Base-by-base conservation (phyloP, 1,139 yeast species). In the Geotrichum candidum region DNA sequence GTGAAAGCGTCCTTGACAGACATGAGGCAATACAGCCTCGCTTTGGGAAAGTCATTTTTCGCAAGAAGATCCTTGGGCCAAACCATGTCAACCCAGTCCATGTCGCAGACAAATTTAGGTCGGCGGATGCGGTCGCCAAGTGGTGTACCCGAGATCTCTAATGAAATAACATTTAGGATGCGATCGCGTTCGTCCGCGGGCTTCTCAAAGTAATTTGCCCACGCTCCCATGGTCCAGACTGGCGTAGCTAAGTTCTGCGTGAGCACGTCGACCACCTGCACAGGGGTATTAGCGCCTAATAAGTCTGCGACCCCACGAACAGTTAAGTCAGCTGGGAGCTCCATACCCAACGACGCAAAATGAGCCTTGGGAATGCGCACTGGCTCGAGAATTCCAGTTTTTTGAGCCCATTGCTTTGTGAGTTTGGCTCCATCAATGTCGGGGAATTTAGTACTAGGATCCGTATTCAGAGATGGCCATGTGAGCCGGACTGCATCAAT, bases 221-320 rank as follows among this genome's bases (percentile, higher is more conserved):
- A 91, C 65, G 78, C 79, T 0, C 81, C 81, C 78, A 90, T 75
- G 41, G 82, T 80, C 97, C 97, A 91, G 5, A 83, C 82, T 45
- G 77, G 76, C 10, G 58, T 51, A 15, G 77, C 69, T 18, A 72
- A 72, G 63, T 87, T 88, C 68, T 91, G 97, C 0, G 96, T 86
- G 23, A 89, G 80, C 4, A 90, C 96, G 70, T 91, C 96, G 95
- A 90, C 89, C 1, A 91, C 97, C 64, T 90, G 96, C 1, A 91
- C 81, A 0, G 82, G 81, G 2, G 78, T 75, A 52, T 86, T 88
- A 1, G 75, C 81, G 0, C 96, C 97, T 27, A 90, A 81, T 33
- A 78, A 72, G 2, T 80, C 80, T 0, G 88, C 79, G 0, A 90
- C 81, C 63, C 82, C 78, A 58, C 82, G 81, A 7, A 89, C 85